Evolutionary conservation across 2,329 filamentous ascomycete genomes (phyloP).

Genomic region (Verticillium nubilum): DNA sequence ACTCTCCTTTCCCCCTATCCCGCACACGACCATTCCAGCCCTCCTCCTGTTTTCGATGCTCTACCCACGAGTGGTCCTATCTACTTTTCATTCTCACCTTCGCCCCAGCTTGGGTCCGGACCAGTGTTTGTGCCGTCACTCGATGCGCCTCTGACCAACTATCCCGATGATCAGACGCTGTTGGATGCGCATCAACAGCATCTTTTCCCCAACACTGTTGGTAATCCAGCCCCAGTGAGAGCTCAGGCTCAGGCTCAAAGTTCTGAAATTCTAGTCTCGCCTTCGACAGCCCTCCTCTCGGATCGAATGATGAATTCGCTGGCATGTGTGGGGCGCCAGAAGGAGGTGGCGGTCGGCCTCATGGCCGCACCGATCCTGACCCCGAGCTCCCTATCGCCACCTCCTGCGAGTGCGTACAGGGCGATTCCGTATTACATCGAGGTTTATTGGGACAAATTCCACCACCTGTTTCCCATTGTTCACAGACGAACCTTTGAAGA

Average conservation of each 20-base stretch:
- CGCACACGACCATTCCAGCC: constrained; percentile 2
- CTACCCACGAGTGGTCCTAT: constrained; percentile 18
- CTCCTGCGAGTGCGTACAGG: constrained; percentile 24
- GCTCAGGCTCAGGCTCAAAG: constrained; percentile 36
- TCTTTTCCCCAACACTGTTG: constrained; percentile 36
- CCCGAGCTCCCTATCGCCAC: constrained; percentile 26
- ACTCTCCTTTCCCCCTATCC: constrained; percentile 20
- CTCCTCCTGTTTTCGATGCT: constrained; percentile 15
- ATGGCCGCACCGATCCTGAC: constrained; percentile 30
- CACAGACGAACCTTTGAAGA: constrained; percentile 41
- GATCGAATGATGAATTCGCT: constrained; percentile 27
- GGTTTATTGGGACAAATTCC: constrained; percentile 47
- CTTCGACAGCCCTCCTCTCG: constrained; percentile 31
- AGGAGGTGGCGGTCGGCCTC: constrained; percentile 31
- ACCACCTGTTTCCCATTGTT: constrained; percentile 43
- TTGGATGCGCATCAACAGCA: constrained; percentile 29
- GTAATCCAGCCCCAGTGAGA: constrained; percentile 43
- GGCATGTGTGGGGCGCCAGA: constrained; percentile 32
- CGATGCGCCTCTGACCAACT: constrained; percentile 28
- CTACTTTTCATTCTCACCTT: constrained; percentile 22
- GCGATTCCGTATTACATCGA: constrained; percentile 45
- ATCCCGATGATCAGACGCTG: constrained; percentile 27
- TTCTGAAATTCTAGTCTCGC: constrained; percentile 43
- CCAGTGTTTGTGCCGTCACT: constrained; percentile 27
- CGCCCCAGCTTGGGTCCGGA: constrained; percentile 17